Evolutionary conservation across 495 filamentous ascomycete species (phyloP).

Genomic region (Penicillium coprophilum): DNA sequence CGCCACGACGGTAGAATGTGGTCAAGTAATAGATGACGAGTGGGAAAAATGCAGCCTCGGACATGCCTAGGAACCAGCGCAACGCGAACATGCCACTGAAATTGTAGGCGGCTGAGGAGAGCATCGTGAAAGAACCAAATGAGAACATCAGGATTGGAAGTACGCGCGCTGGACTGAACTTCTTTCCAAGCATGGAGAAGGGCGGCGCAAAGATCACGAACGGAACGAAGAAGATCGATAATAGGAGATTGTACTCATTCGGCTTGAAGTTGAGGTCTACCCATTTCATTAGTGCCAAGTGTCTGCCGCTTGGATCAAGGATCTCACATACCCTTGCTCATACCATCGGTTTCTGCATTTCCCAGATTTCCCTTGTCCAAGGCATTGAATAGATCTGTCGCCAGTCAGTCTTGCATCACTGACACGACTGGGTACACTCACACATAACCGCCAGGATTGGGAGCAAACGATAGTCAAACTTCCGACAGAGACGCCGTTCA

Average conservation of each 20-base stretch:
- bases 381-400: conserved; percentile 56
- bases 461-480: conserved; percentile 62
- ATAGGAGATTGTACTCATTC: conserved; percentile 68
- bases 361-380: conserved; percentile 69
- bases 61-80: conserved; percentile 62
- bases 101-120: conserved; percentile 56
- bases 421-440: conserved; percentile 23
- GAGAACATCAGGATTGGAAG: conserved; percentile 67
- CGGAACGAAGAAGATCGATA: conserved; percentile 76
- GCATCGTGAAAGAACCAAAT: conserved; percentile 59
- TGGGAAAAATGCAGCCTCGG: conserved; percentile 74
- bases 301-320: background rate
- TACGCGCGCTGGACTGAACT: conserved; percentile 60
- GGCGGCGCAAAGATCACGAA: conserved; percentile 70
- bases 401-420: background rate
- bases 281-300: background rate
- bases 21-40: conserved; percentile 61
- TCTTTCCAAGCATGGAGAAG: conserved; percentile 67
- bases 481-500: conserved; percentile 61
- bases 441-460: conserved; percentile 66
- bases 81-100: conserved; percentile 65
- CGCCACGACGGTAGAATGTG: conserved; percentile 72
- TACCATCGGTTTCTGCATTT: conserved; percentile 68
- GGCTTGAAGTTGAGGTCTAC: conserved; percentile 55
- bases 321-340: conserved; percentile 41